Base-by-base conservation (phyloP, 768 basidiomycete genomes). In the Astraeus odoratus region DNA sequence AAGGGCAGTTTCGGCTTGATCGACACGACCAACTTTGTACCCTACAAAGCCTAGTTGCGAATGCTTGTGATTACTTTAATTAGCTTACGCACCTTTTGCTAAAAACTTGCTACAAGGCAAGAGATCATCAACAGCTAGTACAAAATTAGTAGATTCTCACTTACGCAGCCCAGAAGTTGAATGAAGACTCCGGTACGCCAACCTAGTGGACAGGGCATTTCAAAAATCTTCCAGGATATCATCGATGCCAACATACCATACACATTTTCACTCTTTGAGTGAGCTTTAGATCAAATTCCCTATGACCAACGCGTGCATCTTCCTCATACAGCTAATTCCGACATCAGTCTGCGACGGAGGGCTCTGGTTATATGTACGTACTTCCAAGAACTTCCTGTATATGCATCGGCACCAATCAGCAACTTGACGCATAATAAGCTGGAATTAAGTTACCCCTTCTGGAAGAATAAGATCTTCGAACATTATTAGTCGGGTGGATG, bases 181-280 rank as follows among this genome's bases (percentile, higher is more conserved):
- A 94, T 2, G 83, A 81, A 67, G 77, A 81, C 59, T 98, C 96
- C 0, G 96, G 96, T 5, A 98, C 94, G 29, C 96, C 96, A 42
- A 95, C 89, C 89, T 91, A 48, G 1, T 48, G 16, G 25, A 1
- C 12, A 44, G 27, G 5, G 13, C 13, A 40, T 48, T n/a, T 54
- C 40, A 18, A 37, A 20, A 25, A 1, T 25, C 20, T 15, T 3
- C 15, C 3, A 25, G 13, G 8, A 31, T 43, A 25, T 3, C 5
- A 20, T 26, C 6, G 20, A 36, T 15, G n/a, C 5, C 5, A 15
- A 54, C 73, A 31, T 31, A 89, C 95, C 95, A 99, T 99, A 49
- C 84, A 92, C 96, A 99, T 99, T 66, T 98, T 98, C 37, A 98
- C 96, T 49, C 96, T 72, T 44, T 83, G 74, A 0, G 88, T 91